Evolutionary conservation across 192 early-diverging fungal species (phyloP).

Genomic region (Dissophora globulifera): DNA sequence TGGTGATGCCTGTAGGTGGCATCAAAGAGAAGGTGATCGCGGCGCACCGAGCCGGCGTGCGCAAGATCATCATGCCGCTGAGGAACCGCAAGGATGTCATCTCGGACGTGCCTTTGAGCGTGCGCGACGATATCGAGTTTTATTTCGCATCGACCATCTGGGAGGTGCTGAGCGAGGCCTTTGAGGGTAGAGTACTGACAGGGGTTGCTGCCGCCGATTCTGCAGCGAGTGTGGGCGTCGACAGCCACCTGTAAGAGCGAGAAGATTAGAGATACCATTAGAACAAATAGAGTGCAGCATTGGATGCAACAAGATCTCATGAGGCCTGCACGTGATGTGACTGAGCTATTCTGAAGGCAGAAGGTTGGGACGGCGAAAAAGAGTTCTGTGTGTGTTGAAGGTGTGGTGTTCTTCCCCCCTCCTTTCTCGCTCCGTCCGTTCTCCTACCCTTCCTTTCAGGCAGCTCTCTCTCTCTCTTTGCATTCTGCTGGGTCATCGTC

Average conservation of each 20-base stretch:
- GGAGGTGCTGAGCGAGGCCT: conserved; percentile 72
- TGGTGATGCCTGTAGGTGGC: conserved; percentile 86
- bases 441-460: conserved; percentile 1
- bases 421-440: background rate
- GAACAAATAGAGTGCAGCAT: background rate
- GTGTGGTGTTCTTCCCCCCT: background rate
- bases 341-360: too few relatives aligned
- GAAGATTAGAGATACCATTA: too few relatives aligned
- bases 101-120: conserved; percentile 75
- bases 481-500: too few relatives aligned
- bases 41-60: conserved; percentile 82
- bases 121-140: conserved; percentile 76
- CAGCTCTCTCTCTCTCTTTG: background rate
- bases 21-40: conserved; percentile 90
- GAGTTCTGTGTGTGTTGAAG: background rate
- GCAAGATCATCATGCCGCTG: conserved; percentile 76
- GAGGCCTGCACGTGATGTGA: conserved; percentile 8
- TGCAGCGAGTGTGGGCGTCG: conserved; percentile 1
- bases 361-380: too few relatives aligned
- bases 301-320: background rate
- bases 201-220: background rate
- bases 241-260: conserved; percentile 15
- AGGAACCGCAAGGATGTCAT: conserved; percentile 77
- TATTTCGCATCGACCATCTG: conserved; percentile 70
- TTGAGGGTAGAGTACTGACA: conserved; percentile 52